Evolutionary conservation across 441 rosid species (phyloP).

Genomic region (Gossypium gossypioides): DNA sequence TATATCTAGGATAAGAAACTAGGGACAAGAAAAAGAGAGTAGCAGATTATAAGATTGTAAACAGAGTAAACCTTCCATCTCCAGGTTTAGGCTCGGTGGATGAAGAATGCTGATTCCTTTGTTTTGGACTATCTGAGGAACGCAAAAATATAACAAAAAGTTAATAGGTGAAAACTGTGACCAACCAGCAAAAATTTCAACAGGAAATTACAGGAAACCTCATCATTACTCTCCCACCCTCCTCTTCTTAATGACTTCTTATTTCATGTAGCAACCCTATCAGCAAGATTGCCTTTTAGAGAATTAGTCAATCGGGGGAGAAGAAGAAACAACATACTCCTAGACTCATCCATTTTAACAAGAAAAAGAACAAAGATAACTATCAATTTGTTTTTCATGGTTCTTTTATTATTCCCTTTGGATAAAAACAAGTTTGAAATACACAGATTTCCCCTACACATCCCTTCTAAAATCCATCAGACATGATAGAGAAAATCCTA

Average conservation of each 20-base stretch:
- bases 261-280: not conserved
- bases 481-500: not conserved
- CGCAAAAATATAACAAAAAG: not conserved
- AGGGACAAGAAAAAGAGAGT: not conserved
- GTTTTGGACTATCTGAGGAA: conserved; percentile 47
- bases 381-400: not conserved
- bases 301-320: not conserved
- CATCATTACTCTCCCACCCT: not conserved
- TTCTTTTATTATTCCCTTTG: not conserved
- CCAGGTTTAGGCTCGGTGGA: conserved; percentile 28
- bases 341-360: not conserved
- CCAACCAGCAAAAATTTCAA: not conserved
- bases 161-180: not conserved
- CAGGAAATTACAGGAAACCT: not conserved
- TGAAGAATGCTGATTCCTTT: conserved; percentile 27
- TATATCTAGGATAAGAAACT: not conserved
- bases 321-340: not conserved
- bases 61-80: conserved; percentile 51
- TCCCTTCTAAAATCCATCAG: not conserved
- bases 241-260: not conserved
- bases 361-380: not conserved
- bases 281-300: not conserved
- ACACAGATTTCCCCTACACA: not conserved
- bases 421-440: not conserved
- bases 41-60: conserved; percentile 1